Percentiles rank a stretch among this genome's conserved stretches.
These are phyloP conservation scores for Besnoitia besnoiti DNA, from an alignment of 169 alveolate genomes.

Conservation along the genomic window DNA sequence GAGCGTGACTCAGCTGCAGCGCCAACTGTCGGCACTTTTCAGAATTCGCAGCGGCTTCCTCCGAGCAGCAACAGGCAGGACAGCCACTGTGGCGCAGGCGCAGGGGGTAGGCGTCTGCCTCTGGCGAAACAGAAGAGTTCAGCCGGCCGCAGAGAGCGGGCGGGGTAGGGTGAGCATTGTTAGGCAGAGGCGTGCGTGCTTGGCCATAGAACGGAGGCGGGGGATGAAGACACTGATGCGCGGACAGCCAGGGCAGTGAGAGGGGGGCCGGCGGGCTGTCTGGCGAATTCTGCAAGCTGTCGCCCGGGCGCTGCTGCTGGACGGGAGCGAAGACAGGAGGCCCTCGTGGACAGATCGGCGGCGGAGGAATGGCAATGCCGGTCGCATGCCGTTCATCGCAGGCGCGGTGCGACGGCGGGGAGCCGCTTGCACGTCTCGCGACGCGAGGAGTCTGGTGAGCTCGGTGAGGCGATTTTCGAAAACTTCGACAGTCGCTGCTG, in stretches of 20 bases:
- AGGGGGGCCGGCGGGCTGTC: not conserved
- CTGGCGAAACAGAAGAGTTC: not conserved
- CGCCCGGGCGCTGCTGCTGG: not conserved
- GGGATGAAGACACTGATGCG: no score
- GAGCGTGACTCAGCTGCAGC: slow-evolving; percentile 5
- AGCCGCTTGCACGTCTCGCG: not conserved
- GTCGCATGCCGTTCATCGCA: not conserved
- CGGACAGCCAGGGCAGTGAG: no score
- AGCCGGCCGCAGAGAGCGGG: not conserved
- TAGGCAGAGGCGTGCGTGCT: not conserved
- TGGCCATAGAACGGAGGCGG: no score
- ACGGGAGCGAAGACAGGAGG: not conserved
- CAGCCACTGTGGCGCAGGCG: not conserved
- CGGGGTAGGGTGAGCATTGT: not conserved
- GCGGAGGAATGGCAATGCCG: not conserved
- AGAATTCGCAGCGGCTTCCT: not conserved
- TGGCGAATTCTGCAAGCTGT: not conserved
- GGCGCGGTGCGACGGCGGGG: not conserved
- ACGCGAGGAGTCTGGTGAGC: not conserved
- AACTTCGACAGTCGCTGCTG: not conserved
- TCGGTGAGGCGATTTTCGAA: not conserved
- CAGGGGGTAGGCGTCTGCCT: not conserved
- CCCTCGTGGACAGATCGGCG: not conserved
- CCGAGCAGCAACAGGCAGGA: not conserved
- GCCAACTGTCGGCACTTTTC: not conserved